Evolutionary conservation across 306 rosid species (phyloP).

Genomic region (Dryas octopetala): DNA sequence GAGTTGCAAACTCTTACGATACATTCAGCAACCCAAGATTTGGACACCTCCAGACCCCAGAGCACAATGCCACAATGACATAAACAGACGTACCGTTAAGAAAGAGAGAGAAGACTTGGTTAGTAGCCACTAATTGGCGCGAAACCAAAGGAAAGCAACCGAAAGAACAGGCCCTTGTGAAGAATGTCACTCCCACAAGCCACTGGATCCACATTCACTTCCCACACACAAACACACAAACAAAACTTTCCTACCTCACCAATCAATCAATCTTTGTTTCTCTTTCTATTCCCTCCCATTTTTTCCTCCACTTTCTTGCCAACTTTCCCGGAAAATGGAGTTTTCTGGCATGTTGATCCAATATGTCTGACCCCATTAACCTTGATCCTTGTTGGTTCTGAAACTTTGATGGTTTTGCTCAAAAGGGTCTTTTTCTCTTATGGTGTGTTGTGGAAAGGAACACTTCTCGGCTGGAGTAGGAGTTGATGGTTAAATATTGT

Average conservation of each 20-base stretch:
- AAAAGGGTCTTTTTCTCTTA: conserved; percentile 18
- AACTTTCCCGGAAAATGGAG: conserved; percentile 18
- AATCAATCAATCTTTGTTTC: conserved; percentile 13
- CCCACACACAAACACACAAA: conserved; percentile 37
- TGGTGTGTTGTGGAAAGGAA: conserved; percentile 14
- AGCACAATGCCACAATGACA: not conserved
- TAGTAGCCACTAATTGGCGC: conserved; percentile 78
- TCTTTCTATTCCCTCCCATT: not conserved
- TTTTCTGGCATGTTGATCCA: conserved; percentile 14
- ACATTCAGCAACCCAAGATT: not conserved
- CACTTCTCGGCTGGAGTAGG: conserved; percentile 20
- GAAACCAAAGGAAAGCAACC: conserved; percentile 64
- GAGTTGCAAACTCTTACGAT: not conserved
- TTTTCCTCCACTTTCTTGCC: conserved; percentile 18
- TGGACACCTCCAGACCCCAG: not conserved
- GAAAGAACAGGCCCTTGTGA: conserved; percentile 65
- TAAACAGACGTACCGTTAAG: conserved; percentile 5
- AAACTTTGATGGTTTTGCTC: conserved; percentile 21
- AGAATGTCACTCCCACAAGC: conserved; percentile 55
- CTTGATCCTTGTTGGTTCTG: conserved; percentile 11
- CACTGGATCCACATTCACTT: conserved; percentile 53
- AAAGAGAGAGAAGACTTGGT: conserved; percentile 38
- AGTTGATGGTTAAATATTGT: conserved; percentile 19
- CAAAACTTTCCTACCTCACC: conserved; percentile 22
- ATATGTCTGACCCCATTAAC: conserved; percentile 15